phyloP scores from a whole-genome alignment of 352 stramenopile species.

The Globisporangium abappressorium region DNA sequence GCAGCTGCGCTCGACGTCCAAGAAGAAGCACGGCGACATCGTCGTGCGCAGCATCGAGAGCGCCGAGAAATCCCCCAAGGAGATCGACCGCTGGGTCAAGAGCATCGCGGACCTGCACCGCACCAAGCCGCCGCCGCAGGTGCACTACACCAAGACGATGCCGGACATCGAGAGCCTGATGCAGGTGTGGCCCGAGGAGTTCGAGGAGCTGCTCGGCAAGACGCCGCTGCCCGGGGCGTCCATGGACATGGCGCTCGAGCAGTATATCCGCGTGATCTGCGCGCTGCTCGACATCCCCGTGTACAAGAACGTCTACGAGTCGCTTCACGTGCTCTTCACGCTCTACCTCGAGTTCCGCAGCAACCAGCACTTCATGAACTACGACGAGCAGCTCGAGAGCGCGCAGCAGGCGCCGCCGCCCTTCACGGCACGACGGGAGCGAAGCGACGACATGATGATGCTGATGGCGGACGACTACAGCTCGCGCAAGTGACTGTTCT shows the following conservation, averaged over 20 bases:
- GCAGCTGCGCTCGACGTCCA: conserved; percentile 92
- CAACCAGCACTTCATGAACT: conserved; percentile 94
- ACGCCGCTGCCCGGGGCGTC: conserved; percentile 70
- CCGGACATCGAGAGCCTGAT: conserved; percentile 95
- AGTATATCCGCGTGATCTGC: conserved; percentile 92
- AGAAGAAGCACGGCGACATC: conserved; percentile 92
- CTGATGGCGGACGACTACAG: conserved; percentile 31
- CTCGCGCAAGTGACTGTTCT: conserved; percentile 31
- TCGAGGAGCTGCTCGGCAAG: conserved; percentile 78
- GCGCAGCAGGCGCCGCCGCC: conserved; percentile 22
- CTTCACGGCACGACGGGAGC: conserved; percentile 34
- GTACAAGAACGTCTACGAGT: conserved; percentile 93
- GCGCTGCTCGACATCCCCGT: conserved; percentile 94
- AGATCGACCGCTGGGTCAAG: conserved; percentile 95
- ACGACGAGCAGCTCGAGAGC: conserved; percentile 46
- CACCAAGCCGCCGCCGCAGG: conserved; percentile 90
- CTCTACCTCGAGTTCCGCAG: conserved; percentile 91
- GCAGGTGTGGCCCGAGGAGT: conserved; percentile 89
- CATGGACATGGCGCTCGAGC: conserved; percentile 91
- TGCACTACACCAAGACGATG: conserved; percentile 94
- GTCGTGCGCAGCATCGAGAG: conserved; percentile 94
- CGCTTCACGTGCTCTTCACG: conserved; percentile 94
- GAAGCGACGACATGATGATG: conserved; percentile 23
- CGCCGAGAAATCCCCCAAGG: conserved; percentile 88
- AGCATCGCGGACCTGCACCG: conserved; percentile 94